phyloP scores from a whole-genome alignment of 2,329 filamentous ascomycete genomes.

The Penicillium concentricum region DNA sequence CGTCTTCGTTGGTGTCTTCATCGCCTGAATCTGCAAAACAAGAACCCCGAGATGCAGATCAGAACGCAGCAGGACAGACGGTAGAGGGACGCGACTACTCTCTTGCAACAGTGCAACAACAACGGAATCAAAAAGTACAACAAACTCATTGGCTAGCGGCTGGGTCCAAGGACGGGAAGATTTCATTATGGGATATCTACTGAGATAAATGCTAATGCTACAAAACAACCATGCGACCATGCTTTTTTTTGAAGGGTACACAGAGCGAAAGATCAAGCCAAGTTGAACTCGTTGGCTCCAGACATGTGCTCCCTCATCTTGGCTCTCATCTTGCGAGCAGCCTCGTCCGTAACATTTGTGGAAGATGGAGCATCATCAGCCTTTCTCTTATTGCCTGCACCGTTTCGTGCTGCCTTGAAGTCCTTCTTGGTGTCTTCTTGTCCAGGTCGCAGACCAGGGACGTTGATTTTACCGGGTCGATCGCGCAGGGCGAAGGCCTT shows the following conservation, averaged over 20 bases:
- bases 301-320: constrained; percentile 53
- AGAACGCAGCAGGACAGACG: constrained; percentile 1
- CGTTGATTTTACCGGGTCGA: constrained; percentile 74
- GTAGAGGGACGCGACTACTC: constrained; percentile 17
- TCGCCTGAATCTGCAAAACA: background rate
- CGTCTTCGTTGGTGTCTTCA: background rate
- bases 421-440: constrained; percentile 48
- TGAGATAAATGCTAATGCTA: constrained; percentile 43
- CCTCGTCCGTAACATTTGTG: constrained; percentile 44
- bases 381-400: constrained; percentile 38
- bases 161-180: constrained; percentile 91
- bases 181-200: constrained; percentile 95
- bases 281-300: constrained; percentile 58
- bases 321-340: constrained; percentile 53
- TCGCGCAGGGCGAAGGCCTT: constrained; percentile 92
- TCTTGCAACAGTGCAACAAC: constrained; percentile 58
- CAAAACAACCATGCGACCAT: constrained; percentile 27
- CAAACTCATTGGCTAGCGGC: constrained; percentile 83
- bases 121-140: constrained; percentile 63
- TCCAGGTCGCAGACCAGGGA: constrained; percentile 50
- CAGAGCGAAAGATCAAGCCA: constrained; percentile 43
- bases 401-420: constrained; percentile 45
- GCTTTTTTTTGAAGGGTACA: constrained; percentile 5
- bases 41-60: background rate
- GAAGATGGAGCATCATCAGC: constrained; percentile 25